Base-by-base conservation (phyloP, 2,329 filamentous ascomycete species). In the Hypoxylon sp. region DNA sequence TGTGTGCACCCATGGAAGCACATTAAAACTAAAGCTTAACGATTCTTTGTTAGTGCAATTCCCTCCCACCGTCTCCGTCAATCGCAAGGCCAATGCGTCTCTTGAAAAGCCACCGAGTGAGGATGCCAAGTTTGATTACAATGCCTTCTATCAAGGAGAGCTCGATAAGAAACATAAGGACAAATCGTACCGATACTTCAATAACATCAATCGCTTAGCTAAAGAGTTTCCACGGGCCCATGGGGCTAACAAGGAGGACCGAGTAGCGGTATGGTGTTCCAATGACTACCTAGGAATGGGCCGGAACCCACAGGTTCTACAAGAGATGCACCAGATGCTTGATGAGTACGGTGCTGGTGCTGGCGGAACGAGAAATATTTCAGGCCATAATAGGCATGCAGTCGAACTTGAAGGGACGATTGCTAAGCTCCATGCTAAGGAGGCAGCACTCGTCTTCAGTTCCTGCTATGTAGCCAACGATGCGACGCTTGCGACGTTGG, bases 251-350 rank as follows among this genome's bases (percentile, higher is more conserved):
- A 83, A 84, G 67, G 87, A 93, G 52, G 91, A 97, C 61, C 85
- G 85, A 43, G 94, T 99, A 50, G 96, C 93, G 1, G 94, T 99
- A 16, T 99, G 94, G 94, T 99, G 94, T 79, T 95, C 93, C 69
- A 99, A 99, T 68, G 94, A 99, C 72, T 99, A 99, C 72, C 84
- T 99, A 12, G 94, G 94, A 63, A 99, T 99, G 94, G 93, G 94
- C 32, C 84, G 91, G 64, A 97, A 97, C 73, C 82, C 84, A 8
- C 80, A 90, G 40, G 94, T 99, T 7, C 76, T 99, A 66, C 85
- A 89, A 70, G 84, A 84, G 48, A 99, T 99, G 94, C 93, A 99
- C 71, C 83, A 94, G 69, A 97, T 93, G 2, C 77, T 99, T 32
- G 92, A 99, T 63, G 90, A 86, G 68, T 99, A 99, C 66, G 94